A percentile compares a stretch with the other conserved stretches of the same genome.
Conservation (phyloP, 495 filamentous ascomycete genomes). For the Poronia punctata region DNA sequence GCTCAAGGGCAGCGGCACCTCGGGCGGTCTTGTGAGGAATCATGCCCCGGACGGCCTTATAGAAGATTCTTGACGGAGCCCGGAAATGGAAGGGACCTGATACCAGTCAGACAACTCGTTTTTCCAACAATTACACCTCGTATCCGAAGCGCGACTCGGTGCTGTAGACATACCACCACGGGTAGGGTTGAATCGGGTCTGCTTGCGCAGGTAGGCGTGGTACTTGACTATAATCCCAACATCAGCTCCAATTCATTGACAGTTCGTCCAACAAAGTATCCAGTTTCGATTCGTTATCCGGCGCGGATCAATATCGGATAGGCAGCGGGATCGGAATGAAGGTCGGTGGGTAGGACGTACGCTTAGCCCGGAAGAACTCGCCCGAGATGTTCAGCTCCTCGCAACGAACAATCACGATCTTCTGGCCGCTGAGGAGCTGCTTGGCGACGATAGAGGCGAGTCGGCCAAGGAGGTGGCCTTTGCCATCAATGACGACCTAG, state of each 20-base stretch:
- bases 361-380: slow-evolving; percentile 99
- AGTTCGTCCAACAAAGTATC: slow-evolving; percentile 8
- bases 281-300: neutral
- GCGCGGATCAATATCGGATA: slow-evolving; percentile 2
- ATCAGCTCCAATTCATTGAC: slow-evolving; percentile 21
- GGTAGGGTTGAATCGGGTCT: slow-evolving; percentile 98
- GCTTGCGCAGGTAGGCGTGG: slow-evolving; percentile 98
- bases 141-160: slow-evolving; percentile 8
- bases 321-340: neutral
- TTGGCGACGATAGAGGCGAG: slow-evolving; percentile 98
- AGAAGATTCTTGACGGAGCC: slow-evolving; percentile 96
- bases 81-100: slow-evolving; percentile 99
- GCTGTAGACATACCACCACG: slow-evolving; percentile 69
- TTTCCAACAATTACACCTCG: neutral
- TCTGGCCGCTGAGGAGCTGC: slow-evolving; percentile 98
- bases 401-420: slow-evolving; percentile 98
- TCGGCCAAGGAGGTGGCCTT: slow-evolving; percentile 98
- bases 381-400: slow-evolving; percentile 99
- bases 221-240: slow-evolving; percentile 79
- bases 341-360: slow-evolving; percentile 58
- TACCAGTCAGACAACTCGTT: slow-evolving; percentile 32
- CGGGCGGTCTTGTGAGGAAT: slow-evolving; percentile 99
- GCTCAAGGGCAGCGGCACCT: slow-evolving; percentile 90
- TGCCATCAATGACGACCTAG: slow-evolving; percentile 97
- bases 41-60: slow-evolving; percentile 99